Evolutionary conservation across 1,284 basidiomycete species (phyloP), one percentile per base, ranked within the genome.

Genomic region (Cryptococcus deneoformans): DNA sequence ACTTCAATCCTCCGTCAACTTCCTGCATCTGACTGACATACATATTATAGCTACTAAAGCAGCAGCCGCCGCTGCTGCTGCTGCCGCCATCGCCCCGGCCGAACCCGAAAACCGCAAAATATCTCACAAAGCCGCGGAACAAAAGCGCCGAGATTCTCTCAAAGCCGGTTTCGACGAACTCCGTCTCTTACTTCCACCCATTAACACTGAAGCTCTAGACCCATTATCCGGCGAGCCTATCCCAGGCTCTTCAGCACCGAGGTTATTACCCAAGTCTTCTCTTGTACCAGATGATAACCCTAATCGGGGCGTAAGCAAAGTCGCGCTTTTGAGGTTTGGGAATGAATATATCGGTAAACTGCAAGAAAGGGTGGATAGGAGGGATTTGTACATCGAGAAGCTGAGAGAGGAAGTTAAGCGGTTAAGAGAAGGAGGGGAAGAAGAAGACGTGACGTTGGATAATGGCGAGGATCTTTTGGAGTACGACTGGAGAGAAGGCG

Each of bases 161-260:
- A 99, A 99, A 79, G 87, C 88, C 9, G 93, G 92, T 14, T 99
- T 95, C 72, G 95, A 99, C 75, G 93, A 97, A 63, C 83, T 99
- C 10, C 89, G 95, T 11, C 78, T 82, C 7, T 81, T 98, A 11
- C 82, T 99, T 0, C 95, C 95, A 0, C 89, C 91, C 2, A 90
- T 97, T 68, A 78, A 78, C 61, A 74, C 73, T 14, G 77, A 78
- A 63, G 87, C 90, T 3, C 80, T 91, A 10, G 88, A 88, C 34
- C 84, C 84, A 0, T 87, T 89, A 61, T 73, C 76, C 1, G 77
- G 85, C 81, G 54, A 85, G 82, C 81, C 88, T 1, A 82, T 92
- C 2, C 91, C 91, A 6, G 91, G 91, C 14, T 87, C 88, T 0
- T 84, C 91, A 35, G 91, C 91, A 0, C 91, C 91, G 0, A 82